A percentile compares a stretch with the other conserved stretches of the same genome.
Conservation (phyloP, 768 basidiomycete genomes). For the Hydnum rufescens region DNA sequence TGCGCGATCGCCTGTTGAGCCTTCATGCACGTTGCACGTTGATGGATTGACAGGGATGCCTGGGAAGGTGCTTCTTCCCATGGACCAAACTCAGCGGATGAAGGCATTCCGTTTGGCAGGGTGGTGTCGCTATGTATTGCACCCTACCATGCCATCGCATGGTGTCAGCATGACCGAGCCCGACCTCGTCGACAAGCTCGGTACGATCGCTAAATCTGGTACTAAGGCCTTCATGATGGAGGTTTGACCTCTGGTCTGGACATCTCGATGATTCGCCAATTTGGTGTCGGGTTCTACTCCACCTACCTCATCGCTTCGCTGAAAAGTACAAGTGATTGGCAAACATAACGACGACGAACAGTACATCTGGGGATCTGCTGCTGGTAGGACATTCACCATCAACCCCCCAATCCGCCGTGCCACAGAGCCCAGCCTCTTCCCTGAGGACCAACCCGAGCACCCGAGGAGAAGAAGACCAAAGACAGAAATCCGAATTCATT, state of each 20-base stretch:
- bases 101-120: slow-evolving; percentile 74
- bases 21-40: slow-evolving; percentile 38
- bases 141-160: no score
- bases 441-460: slow-evolving; percentile 97
- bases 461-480: slow-evolving; percentile 99
- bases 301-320: slow-evolving; percentile 97
- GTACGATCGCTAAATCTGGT: slow-evolving; percentile 87
- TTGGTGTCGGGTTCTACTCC: slow-evolving; percentile 99
- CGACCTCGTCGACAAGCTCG: slow-evolving; percentile 97
- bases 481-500: slow-evolving; percentile 99
- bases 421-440: slow-evolving; percentile 72
- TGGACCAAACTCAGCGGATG: slow-evolving; percentile 10
- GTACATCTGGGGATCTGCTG: slow-evolving; percentile 99
- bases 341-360: slow-evolving; percentile 99
- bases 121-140: slow-evolving; percentile 59
- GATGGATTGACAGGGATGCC: slow-evolving; percentile 31
- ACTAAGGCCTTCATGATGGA: slow-evolving; percentile 99
- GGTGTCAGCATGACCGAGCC: slow-evolving; percentile 99
- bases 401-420: slow-evolving; percentile 88
- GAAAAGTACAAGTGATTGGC: slow-evolving; percentile 93
- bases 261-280: slow-evolving; percentile 81
- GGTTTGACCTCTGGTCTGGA: slow-evolving; percentile 46
- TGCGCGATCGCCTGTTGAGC: slow-evolving; percentile 44
- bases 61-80: slow-evolving; percentile 16
- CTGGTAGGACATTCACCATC: slow-evolving; percentile 98